Conservation (phyloP, 495 filamentous ascomycete genomes). For the Parmelia sp. region DNA sequence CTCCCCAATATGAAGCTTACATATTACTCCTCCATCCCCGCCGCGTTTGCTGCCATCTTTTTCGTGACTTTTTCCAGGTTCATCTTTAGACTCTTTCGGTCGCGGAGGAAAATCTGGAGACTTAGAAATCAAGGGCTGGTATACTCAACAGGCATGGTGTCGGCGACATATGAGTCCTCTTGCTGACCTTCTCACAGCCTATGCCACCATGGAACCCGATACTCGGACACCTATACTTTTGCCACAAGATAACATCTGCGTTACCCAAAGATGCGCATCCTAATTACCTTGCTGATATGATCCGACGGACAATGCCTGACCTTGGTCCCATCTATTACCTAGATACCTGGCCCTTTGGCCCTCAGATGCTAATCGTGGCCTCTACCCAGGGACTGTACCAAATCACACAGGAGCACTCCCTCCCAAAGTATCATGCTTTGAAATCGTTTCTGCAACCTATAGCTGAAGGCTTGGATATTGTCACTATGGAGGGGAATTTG, state of each 20-base stretch:
- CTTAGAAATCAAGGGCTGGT: background rate
- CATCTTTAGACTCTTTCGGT: no score
- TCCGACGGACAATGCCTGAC: constrained; percentile 11
- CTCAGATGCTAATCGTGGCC: constrained; percentile 24
- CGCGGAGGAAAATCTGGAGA: no score
- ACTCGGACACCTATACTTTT: constrained; percentile 13
- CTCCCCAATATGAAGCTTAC: no score
- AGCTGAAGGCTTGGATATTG: constrained; percentile 28
- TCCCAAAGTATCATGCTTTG: constrained; percentile 19
- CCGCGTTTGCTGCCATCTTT: no score
- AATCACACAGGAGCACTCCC: constrained; percentile 21
- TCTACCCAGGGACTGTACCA: constrained; percentile 21
- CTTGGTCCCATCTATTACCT: constrained; percentile 30
- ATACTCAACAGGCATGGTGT: background rate
- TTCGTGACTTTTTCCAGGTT: no score
- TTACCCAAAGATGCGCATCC: constrained; percentile 20
- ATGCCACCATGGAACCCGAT: constrained; percentile 17
- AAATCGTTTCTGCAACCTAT: constrained; percentile 28
- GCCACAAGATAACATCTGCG: background rate
- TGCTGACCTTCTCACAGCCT: constrained; percentile 8
- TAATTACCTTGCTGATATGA: constrained; percentile 21
- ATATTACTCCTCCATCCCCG: no score
- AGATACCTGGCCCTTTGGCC: constrained; percentile 32
- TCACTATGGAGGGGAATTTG: constrained; percentile 31
- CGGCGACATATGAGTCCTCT: background rate